Evolutionary conservation across 2,329 filamentous ascomycete genomes (phyloP).

Genomic region (Leptographium flavum): DNA sequence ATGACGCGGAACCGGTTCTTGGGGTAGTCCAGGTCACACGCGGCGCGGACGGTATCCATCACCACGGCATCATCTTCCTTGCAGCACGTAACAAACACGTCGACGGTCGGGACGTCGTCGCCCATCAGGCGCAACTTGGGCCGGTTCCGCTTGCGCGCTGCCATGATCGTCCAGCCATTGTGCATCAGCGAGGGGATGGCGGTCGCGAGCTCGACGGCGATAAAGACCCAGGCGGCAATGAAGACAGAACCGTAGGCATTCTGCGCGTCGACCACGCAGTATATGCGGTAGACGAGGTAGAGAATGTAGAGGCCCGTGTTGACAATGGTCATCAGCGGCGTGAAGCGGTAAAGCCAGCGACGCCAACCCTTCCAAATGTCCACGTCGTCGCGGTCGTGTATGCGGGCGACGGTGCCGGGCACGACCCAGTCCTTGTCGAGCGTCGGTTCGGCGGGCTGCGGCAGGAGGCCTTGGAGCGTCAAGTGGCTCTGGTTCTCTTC

Average conservation of each 20-base stretch:
- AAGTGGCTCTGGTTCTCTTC: slow-evolving; percentile 26
- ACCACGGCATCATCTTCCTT: slow-evolving; percentile 41
- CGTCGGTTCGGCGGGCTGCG: slow-evolving; percentile 15
- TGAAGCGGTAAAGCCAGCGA: slow-evolving; percentile 23
- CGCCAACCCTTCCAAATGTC: slow-evolving; percentile 32
- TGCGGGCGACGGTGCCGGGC: slow-evolving; percentile 20
- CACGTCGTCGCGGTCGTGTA: slow-evolving; percentile 28
- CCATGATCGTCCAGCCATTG: slow-evolving; percentile 42
- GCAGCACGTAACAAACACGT: slow-evolving; percentile 43
- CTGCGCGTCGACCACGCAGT: slow-evolving; percentile 38
- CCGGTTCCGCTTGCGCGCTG: slow-evolving; percentile 35
- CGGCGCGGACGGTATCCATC: slow-evolving; percentile 38
- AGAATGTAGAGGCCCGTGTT: slow-evolving; percentile 26
- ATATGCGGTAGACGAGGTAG: slow-evolving; percentile 37
- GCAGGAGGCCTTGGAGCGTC: slow-evolving; percentile 25
- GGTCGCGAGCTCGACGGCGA: slow-evolving; percentile 37
- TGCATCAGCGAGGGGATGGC: slow-evolving; percentile 41
- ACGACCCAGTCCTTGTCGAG: slow-evolving; percentile 20
- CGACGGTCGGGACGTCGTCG: slow-evolving; percentile 36
- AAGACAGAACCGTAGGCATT: slow-evolving; percentile 24
- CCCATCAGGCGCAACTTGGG: slow-evolving; percentile 36
- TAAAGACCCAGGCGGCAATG: slow-evolving; percentile 41
- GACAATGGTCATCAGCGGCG: slow-evolving; percentile 24
- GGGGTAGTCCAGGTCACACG: slow-evolving; percentile 41
- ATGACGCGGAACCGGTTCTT: slow-evolving; percentile 36